Conservation (phyloP, 768 basidiomycete species). For the Mycena amicta region DNA sequence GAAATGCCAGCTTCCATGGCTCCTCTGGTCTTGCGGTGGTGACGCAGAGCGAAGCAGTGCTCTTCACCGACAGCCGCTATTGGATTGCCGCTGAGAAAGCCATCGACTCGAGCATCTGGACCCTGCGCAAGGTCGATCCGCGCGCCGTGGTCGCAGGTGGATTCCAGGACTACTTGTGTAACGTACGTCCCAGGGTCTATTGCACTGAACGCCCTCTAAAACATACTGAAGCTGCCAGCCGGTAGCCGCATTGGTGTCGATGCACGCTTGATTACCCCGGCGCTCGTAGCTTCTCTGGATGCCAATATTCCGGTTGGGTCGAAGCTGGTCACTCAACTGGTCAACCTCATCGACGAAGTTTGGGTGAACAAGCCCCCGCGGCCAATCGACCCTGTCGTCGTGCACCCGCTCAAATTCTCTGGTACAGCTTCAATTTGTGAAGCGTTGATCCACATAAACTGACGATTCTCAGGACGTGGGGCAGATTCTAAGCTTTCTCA, state of each 20-base stretch:
- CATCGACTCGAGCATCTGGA: slow-evolving; percentile 36
- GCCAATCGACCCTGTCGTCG: slow-evolving; percentile 46
- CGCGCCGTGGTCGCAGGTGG: slow-evolving; percentile 20
- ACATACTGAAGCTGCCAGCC: slow-evolving; percentile 12
- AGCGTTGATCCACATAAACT: neutral
- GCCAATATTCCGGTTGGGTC: slow-evolving; percentile 40
- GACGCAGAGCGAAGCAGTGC: slow-evolving; percentile 51
- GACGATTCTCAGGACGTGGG: slow-evolving; percentile 31
- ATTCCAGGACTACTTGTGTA: slow-evolving; percentile 22
- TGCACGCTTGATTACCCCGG: slow-evolving; percentile 55
- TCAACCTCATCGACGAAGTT: slow-evolving; percentile 59
- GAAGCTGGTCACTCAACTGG: slow-evolving; percentile 53
- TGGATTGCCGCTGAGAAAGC: slow-evolving; percentile 58
- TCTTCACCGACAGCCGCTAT: slow-evolving; percentile 60
- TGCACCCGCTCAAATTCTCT: slow-evolving; percentile 53
- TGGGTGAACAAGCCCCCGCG: slow-evolving; percentile 59
- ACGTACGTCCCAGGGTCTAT: neutral
- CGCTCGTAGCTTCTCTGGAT: slow-evolving; percentile 44
- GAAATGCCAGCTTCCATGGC: slow-evolving; percentile 50
- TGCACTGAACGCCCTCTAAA: neutral
- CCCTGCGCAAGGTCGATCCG: slow-evolving; percentile 16
- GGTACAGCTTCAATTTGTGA: slow-evolving; percentile 1
- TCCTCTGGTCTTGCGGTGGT: slow-evolving; percentile 56
- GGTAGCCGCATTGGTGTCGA: slow-evolving; percentile 55
- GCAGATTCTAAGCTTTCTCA: slow-evolving; percentile 54